Percentiles rank a stretch among this genome's conserved stretches.
These are phyloP conservation scores for Amniculicola lignicola DNA, from an alignment of 495 filamentous ascomycete species.

Conservation along the genomic window DNA sequence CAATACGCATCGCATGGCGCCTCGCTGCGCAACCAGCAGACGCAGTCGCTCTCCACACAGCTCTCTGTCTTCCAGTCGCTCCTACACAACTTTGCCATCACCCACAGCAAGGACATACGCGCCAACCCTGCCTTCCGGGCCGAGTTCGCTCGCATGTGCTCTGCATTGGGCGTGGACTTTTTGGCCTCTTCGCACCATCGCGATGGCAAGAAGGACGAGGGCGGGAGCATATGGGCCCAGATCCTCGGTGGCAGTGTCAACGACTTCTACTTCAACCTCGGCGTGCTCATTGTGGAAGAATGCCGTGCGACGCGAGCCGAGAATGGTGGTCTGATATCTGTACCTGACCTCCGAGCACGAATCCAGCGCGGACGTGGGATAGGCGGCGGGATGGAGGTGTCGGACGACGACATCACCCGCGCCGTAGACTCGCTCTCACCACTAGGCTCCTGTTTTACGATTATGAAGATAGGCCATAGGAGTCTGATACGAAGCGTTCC, in stretches of 20 bases:
- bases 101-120: constrained; percentile 90
- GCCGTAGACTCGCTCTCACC: constrained; percentile 86
- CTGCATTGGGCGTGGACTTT: constrained; percentile 93
- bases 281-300: constrained; percentile 88
- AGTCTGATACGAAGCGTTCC: constrained; percentile 89
- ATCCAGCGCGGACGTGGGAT: constrained; percentile 67
- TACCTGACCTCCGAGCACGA: constrained; percentile 72
- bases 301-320: constrained; percentile 82
- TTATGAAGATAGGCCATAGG: constrained; percentile 74
- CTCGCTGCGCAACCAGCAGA: constrained; percentile 74
- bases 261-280: constrained; percentile 97
- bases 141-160: constrained; percentile 97
- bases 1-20: constrained; percentile 88
- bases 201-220: constrained; percentile 45
- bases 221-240: constrained; percentile 80
- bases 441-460: constrained; percentile 80
- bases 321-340: constrained; percentile 87
- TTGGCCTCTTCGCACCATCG: constrained; percentile 63
- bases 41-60: constrained; percentile 80
- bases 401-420: constrained; percentile 83
- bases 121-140: constrained; percentile 92
- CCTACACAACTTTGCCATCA: constrained; percentile 88
- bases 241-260: constrained; percentile 86
- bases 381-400: constrained; percentile 72
- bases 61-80: constrained; percentile 92